Evolutionary conservation across 257 asterid species (phyloP).

Genomic region (Striga asiatica): DNA sequence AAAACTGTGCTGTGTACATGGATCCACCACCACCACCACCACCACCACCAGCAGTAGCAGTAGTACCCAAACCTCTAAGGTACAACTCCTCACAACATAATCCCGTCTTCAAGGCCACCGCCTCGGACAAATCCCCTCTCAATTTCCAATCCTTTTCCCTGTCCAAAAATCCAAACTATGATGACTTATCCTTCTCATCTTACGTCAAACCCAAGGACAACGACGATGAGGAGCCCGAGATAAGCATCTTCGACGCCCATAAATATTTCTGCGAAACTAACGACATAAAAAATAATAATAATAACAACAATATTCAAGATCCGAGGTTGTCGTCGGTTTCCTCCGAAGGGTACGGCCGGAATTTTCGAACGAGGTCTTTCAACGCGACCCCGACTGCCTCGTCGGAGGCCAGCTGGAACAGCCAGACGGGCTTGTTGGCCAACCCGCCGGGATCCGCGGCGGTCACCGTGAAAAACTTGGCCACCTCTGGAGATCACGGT

Average conservation of each 20-base stretch:
- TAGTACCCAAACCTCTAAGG: too few relatives aligned
- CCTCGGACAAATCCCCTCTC: too few relatives aligned
- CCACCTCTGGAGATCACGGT: constrained; percentile 3
- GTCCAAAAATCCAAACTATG: too few relatives aligned
- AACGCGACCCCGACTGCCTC: constrained; percentile 80
- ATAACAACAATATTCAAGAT: background rate
- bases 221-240: constrained; percentile 16
- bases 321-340: constrained; percentile 40
- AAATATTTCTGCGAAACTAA: constrained; percentile 54
- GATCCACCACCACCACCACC: too few relatives aligned
- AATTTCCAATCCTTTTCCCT: too few relatives aligned
- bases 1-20: too few relatives aligned
- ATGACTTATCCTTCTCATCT: too few relatives aligned
- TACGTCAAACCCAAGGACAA: too few relatives aligned
- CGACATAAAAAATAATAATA: background rate
- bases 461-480: constrained; percentile 30
- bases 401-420: constrained; percentile 89
- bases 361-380: constrained; percentile 42
- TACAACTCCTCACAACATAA: too few relatives aligned
- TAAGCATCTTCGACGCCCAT: constrained; percentile 75
- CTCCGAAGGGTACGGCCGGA: constrained; percentile 36
- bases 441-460: constrained; percentile 47
- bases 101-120: too few relatives aligned
- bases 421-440: constrained; percentile 59
- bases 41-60: too few relatives aligned